Percentiles rank a stretch among this genome's conserved stretches.
Evolutionary conservation across 2,329 filamentous ascomycete species (phyloP).

Genomic region (Fusarium anguioides): DNA sequence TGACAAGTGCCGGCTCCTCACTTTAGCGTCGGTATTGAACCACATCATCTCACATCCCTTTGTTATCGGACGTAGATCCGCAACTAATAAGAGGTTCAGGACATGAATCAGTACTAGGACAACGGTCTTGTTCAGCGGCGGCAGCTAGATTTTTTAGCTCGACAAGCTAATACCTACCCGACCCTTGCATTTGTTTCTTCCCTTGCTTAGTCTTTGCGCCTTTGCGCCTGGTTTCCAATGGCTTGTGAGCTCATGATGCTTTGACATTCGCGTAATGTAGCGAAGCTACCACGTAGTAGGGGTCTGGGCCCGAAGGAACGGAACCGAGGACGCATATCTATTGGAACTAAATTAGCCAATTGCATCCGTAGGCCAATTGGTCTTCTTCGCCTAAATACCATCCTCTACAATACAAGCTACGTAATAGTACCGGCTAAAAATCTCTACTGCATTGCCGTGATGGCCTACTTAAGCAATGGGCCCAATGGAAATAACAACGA

Average conservation of each 20-base stretch:
- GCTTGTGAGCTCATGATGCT: not conserved
- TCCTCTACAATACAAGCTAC: not conserved
- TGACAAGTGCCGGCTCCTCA: conserved; percentile 7
- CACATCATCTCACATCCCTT: not conserved
- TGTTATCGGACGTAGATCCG: not conserved
- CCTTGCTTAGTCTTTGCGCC: not conserved
- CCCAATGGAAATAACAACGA: no score
- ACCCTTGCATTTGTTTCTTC: not conserved
- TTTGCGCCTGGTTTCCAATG: not conserved
- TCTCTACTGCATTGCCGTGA: not conserved
- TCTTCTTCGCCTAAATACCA: not conserved
- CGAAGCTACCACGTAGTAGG: not conserved
- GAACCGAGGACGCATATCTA: conserved; percentile 10
- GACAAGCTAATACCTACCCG: not conserved
- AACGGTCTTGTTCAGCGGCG: not conserved
- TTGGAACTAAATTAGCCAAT: not conserved
- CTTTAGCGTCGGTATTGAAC: conserved; percentile 25
- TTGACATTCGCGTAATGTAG: not conserved
- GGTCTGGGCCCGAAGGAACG: conserved; percentile 13
- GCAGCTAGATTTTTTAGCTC: conserved; percentile 1
- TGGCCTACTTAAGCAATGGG: not conserved
- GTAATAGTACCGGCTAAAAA: not conserved
- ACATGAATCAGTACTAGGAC: conserved; percentile 2
- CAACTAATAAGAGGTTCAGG: not conserved
- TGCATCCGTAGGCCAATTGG: no score